These are phyloP conservation scores for Neobulgaria alba DNA, from an alignment of 2,329 filamentous ascomycete species.

Conservation along the genomic window DNA sequence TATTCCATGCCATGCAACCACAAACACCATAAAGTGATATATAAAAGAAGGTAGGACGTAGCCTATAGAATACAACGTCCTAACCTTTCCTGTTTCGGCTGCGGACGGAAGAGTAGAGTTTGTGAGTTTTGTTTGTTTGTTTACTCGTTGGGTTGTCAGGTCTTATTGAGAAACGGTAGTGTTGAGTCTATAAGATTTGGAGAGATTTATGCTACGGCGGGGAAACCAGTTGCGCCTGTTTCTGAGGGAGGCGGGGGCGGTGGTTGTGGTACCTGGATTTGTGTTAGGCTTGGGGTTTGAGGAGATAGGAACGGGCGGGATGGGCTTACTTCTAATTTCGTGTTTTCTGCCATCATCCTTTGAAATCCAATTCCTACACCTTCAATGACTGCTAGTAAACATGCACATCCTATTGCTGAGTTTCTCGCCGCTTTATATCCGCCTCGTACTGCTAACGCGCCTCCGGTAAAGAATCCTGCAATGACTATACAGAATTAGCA, in stretches of 20 bases:
- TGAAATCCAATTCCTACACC: conserved; percentile 94
- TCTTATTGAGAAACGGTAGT: conserved; percentile 15
- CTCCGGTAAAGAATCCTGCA: conserved; percentile 93
- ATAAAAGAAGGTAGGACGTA: conserved; percentile 16
- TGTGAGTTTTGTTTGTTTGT: conserved; percentile 14
- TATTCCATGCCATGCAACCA: conserved; percentile 27
- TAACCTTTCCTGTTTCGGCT: conserved; percentile 14
- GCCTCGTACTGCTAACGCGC: conserved; percentile 82
- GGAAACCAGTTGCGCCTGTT: conserved; percentile 23
- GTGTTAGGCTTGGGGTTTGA: conserved; percentile 4
- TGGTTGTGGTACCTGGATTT: conserved; percentile 22
- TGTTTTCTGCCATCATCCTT: conserved; percentile 86
- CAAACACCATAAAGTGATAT: no score
- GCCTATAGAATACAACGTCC: conserved; percentile 23
- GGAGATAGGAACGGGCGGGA: not conserved
- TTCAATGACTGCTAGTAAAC: conserved; percentile 91
- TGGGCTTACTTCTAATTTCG: conserved; percentile 65
- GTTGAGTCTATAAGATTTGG: conserved; percentile 1
- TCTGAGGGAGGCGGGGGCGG: conserved; percentile 27
- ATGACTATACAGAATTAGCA: conserved; percentile 56
- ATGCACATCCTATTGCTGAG: conserved; percentile 90
- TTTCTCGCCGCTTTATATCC: conserved; percentile 89
- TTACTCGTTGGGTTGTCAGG: no score
- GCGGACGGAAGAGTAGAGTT: conserved; percentile 28
- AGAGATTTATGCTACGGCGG: conserved; percentile 23